Percentiles rank a stretch among this genome's conserved stretches.
These are phyloP conservation scores for Aplosporella prunicola DNA, from an alignment of 2,329 filamentous ascomycete species.

Conservation along the genomic window DNA sequence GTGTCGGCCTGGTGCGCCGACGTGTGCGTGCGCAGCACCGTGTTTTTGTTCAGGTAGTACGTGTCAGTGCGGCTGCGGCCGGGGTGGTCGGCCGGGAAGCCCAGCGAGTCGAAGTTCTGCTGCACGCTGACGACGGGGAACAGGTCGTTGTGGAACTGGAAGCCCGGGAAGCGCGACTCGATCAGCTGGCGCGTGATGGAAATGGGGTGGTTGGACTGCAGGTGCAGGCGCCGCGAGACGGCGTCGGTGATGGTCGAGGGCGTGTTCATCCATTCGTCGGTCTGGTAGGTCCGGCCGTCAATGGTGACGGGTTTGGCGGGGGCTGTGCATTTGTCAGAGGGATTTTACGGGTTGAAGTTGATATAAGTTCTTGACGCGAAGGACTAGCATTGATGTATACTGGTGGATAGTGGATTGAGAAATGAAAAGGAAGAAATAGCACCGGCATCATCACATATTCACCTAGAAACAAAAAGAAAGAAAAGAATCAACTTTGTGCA, in stretches of 20 bases:
- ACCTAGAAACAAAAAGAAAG: no score
- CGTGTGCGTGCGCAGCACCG: conserved; percentile 84
- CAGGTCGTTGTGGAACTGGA: conserved; percentile 66
- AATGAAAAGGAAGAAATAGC: no score
- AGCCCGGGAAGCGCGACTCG: conserved; percentile 76
- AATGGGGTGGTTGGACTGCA: conserved; percentile 83
- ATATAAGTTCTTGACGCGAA: no score
- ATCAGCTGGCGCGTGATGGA: conserved; percentile 87
- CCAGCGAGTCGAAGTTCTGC: conserved; percentile 96
- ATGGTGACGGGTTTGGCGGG: conserved; percentile 47
- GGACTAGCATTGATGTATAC: no score
- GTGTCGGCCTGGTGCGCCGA: conserved; percentile 84
- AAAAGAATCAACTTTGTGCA: no score
- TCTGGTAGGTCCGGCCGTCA: conserved; percentile 53
- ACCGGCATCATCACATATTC: no score
- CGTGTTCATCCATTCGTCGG: conserved; percentile 79
- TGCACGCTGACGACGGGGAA: conserved; percentile 73
- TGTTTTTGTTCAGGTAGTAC: conserved; percentile 83
- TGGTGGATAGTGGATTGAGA: no score
- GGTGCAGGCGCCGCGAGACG: conserved; percentile 70
- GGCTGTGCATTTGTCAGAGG: no score
- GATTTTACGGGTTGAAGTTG: no score
- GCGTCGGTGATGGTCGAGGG: conserved; percentile 65
- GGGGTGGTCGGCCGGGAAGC: conserved; percentile 79
- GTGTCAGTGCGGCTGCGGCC: conserved; percentile 84